Evolutionary conservation across 2,329 filamentous ascomycete genomes (phyloP), one percentile per base, ranked within the genome.

Genomic region (Pseudogymnoascus sp.): DNA sequence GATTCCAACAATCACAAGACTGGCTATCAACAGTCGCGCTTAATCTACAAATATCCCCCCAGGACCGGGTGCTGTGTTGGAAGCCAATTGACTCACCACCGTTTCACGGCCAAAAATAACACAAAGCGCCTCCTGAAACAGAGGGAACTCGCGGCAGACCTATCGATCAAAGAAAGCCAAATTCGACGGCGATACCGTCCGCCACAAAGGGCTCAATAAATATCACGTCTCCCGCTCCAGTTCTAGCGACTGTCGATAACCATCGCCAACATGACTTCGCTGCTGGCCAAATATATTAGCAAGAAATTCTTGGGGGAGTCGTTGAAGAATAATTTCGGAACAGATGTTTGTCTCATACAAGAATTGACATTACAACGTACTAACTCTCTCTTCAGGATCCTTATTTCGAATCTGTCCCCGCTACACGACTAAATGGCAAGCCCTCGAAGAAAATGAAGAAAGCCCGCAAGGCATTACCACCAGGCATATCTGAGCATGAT

Each of bases 401-500:
- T 5, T 96, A 92, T 78, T 96, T 93, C 71, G 91, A 96, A 74
- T 82, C 86, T 68, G 86, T 96, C 37, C 86, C 88, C 22, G 88
- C 93, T 43, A 90, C 89, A 7, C 83, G 86, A 66, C 79, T 89
- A 43, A 78, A 86, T 67, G 86, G 86, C 64, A 84, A 80, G 62
- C 85, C 87, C 26, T 65, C 75, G 37, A 86, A 85, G 70, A 96
- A 92, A 74, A 81, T 83, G 63, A 93, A 91, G 80, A 96, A 90
- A 76, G 84, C 88, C 73, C 91, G 89, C 78, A 96, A 96, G 77
- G 89, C 91, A 22, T 79, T 93, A 37, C 93, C 93, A 0, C 84
- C 85, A 26, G 93, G 93, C 62, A 85, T 98, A 61, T 93, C 92
- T 16, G 79, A 88, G 28, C 84, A 96, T 70, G 95, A 99, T 76